Percentiles rank a stretch among this genome's conserved stretches.
Conservation (phyloP, 805 yeast species). For the Pichia gijzeniarum region DNA sequence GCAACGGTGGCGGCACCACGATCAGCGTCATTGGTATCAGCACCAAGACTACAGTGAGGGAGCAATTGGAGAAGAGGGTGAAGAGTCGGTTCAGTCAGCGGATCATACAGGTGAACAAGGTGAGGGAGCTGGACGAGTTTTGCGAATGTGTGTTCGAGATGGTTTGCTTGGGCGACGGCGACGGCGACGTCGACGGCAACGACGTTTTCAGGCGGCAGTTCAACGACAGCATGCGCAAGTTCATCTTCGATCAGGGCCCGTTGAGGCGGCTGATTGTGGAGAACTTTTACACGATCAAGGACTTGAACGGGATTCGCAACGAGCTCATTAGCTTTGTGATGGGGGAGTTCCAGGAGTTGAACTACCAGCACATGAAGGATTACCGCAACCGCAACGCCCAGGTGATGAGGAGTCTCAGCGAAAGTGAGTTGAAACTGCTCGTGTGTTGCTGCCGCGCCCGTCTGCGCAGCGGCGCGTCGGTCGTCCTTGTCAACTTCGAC, state of each 20-base stretch:
- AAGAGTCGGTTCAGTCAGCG: slow-evolving; percentile 84
- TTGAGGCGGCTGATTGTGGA: slow-evolving; percentile 34
- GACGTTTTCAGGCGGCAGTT: background rate
- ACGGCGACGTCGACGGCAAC: background rate
- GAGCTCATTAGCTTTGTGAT: slow-evolving; percentile 37
- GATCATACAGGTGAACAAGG: slow-evolving; percentile 51
- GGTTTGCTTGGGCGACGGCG: slow-evolving; percentile 19
- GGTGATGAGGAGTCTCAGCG: slow-evolving; percentile 44
- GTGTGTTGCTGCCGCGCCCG: slow-evolving; percentile 72
- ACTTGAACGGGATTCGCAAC: slow-evolving; percentile 45
- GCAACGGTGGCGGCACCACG: slow-evolving; percentile 39
- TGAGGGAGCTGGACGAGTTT: slow-evolving; percentile 43
- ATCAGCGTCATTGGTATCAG: slow-evolving; percentile 79
- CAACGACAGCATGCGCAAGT: slow-evolving; percentile 33
- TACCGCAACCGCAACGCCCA: slow-evolving; percentile 15
- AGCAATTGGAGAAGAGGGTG: slow-evolving; percentile 84
- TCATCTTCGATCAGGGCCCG: slow-evolving; percentile 24
- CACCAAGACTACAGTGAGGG: slow-evolving; percentile 68
- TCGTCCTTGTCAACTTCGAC: slow-evolving; percentile 69
- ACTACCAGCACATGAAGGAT: background rate
- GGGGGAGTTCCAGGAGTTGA: slow-evolving; percentile 10
- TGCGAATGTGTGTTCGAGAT: slow-evolving; percentile 35
- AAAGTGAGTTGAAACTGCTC: slow-evolving; percentile 62
- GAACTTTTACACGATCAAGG: slow-evolving; percentile 55
- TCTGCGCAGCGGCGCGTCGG: slow-evolving; percentile 47